Evolutionary conservation across 2,329 filamentous ascomycete species (phyloP), one percentile per base, ranked within the genome.

Genomic region (Aspergillus alliaceus): DNA sequence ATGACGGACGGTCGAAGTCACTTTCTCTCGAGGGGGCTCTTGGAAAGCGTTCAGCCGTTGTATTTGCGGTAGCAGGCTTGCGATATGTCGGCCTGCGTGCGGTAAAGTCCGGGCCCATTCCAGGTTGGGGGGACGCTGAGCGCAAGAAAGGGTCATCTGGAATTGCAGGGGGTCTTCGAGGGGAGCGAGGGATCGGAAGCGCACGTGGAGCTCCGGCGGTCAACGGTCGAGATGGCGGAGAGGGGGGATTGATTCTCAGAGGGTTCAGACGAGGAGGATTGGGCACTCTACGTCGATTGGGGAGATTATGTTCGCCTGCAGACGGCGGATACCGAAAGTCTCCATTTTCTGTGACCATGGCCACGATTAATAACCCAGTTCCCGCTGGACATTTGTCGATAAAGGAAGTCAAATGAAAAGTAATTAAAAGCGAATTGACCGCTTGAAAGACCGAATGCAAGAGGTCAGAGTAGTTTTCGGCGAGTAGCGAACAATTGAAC

Each of bases 301-400:
- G 61, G 53, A 67, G 62, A 59, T 69, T 68, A 57, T 69, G 67
- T 59, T 70, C 67, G 67, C 61, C 69, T 61, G 63, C 57, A 58
- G 65, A 65, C 60, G 68, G 67, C 61, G 68, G 68, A 64, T 69
- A 72, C 64, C 66, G 71, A 69, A 65, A 60, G 59, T 66, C 68
- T 67, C 69, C 72, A 73, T 72, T 71, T 70, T 71, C 72, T 72
- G 73, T 76, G 75, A 75, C 74, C 75, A 77, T 77, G 72, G 74
- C 73, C 75, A 76, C 74, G 66, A 66, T 58, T 29, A 66, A 65
- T 62, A 58, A 70, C 62, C 64, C 67, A 71, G 69, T 65, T 66
- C 69, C 66, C 65, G 70, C 64, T 73, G 72, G 71, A 76, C 74
- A 76, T 76, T 76, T 69, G 72, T 73, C 68, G 65, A 61, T 59